Evolutionary conservation across 352 stramenopile genomes (phyloP).

Genomic region (Globisporangium polare): DNA sequence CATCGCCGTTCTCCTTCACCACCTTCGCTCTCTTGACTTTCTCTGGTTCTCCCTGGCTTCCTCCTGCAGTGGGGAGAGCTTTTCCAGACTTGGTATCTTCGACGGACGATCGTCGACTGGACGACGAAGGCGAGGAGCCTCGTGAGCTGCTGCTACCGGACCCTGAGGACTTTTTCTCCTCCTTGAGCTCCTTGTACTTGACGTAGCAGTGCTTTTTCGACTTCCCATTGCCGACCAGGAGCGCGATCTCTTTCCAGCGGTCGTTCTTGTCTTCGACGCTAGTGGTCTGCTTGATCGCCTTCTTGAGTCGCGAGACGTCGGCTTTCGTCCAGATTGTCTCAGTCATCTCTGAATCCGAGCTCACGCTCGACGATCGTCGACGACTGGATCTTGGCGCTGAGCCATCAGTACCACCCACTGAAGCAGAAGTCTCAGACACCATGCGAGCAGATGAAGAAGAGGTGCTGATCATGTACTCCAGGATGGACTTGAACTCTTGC

Average conservation of each 20-base stretch:
- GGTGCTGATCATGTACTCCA: constrained; percentile 45
- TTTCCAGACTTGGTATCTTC: constrained; percentile 13
- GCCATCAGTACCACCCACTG: neutral
- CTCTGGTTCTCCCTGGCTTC: neutral
- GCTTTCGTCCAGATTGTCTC: constrained; percentile 44
- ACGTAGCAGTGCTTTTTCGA: constrained; percentile 82
- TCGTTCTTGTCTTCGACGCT: constrained; percentile 62
- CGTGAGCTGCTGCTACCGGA: constrained; percentile 16
- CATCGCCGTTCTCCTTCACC: constrained; percentile 24
- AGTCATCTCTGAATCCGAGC: constrained; percentile 20
- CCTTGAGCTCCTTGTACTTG: constrained; percentile 83
- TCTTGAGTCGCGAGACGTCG: constrained; percentile 54
- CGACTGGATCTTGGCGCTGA: neutral
- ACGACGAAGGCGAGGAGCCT: constrained; percentile 14
- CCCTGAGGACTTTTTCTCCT: constrained; percentile 31
- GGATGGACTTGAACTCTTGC: constrained; percentile 19
- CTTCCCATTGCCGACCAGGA: constrained; percentile 51
- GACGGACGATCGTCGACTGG: constrained; percentile 11
- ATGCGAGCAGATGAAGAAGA: neutral
- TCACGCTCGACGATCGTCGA: constrained; percentile 18
- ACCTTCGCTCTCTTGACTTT: neutral
- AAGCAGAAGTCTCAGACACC: neutral
- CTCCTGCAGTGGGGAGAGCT: neutral
- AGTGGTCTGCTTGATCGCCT: constrained; percentile 68
- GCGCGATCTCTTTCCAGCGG: constrained; percentile 66